Base-by-base conservation (phyloP, 805 yeast species). In the Metahyphopichia silvanorum region DNA sequence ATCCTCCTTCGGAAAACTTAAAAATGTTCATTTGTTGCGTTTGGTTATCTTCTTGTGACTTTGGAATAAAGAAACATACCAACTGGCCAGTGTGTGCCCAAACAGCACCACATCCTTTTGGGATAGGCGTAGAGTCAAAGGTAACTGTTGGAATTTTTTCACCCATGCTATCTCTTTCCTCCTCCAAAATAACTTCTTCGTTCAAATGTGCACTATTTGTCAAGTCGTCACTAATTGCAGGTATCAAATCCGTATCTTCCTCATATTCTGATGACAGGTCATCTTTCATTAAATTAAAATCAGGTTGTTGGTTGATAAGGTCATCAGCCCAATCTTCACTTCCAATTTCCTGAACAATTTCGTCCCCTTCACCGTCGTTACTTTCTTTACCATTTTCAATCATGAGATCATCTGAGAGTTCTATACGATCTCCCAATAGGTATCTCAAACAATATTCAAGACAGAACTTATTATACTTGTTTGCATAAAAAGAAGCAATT, bases 51-150 rank as follows among this genome's bases (percentile, higher is more conserved):
- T 60, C 68, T 20, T 38, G 34, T 4, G 37, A 31, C 31, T 74
- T 75, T 0, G 82, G 79, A 7, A 82, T 74, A 57, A 86, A 87
- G 48, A 89, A 89, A 50, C 95, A 86, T 1, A 89, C 82, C 31
- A 89, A 62, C 37, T 77, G 77, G 0, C 96, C 96, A 3, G 76
- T 72, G 9, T 77, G 71, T 0, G 94, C 71, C 96, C 96, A 89
- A 1, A 77, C 66, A 0, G 95, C 96, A 7, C 96, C 96, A 63
- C 96, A 89, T 7, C 88, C 93, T 50, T 86, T 88, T 0, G 97
- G 96, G 10, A 89, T 72, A 0, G 97, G 97, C 0, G 95, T 86
- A 25, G 86, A 80, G 50, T 86, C 95, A 47, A 79, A 74, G 4
- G 67, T 47, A 1, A 65, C 27, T 16, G 24, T 16, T 11, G 39